phyloP scores from a whole-genome alignment of 73 alveolate genomes.

The Stentor coeruleus region DNA sequence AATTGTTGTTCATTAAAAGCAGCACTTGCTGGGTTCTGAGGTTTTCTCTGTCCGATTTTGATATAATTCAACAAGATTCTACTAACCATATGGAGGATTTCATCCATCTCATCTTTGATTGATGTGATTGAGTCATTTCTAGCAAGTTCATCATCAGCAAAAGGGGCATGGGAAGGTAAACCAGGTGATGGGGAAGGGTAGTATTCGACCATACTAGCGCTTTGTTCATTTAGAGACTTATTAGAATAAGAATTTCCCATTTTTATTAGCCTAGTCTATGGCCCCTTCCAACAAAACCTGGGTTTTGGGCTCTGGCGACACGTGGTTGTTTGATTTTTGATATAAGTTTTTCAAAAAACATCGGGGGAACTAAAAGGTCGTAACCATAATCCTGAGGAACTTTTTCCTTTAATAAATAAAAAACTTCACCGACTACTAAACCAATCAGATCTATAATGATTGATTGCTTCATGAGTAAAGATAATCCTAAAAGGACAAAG shows the following conservation, averaged over 20 bases:
- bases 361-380: neutral
- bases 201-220: neutral
- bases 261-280: neutral
- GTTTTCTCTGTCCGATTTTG: neutral
- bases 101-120: neutral
- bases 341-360: neutral
- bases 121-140: neutral
- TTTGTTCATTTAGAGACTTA: neutral
- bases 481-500: conserved; percentile 6
- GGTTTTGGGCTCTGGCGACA: neutral
- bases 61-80: conserved; percentile 7
- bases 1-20: neutral
- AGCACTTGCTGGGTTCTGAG: neutral
- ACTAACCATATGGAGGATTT: neutral
- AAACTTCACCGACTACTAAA: neutral
- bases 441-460: conserved; percentile 8
- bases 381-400: conserved; percentile 12
- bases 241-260: neutral
- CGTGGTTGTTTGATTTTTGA: neutral
- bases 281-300: neutral
- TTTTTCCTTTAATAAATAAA: neutral
- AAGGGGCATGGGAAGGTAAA: neutral
- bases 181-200: neutral
- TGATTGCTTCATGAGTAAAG: neutral
- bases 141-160: neutral